Percentiles rank a stretch among this genome's conserved stretches.
These are phyloP conservation scores for Solanum pinnatisectum DNA, from an alignment of 257 asterid species.

Conservation along the genomic window DNA sequence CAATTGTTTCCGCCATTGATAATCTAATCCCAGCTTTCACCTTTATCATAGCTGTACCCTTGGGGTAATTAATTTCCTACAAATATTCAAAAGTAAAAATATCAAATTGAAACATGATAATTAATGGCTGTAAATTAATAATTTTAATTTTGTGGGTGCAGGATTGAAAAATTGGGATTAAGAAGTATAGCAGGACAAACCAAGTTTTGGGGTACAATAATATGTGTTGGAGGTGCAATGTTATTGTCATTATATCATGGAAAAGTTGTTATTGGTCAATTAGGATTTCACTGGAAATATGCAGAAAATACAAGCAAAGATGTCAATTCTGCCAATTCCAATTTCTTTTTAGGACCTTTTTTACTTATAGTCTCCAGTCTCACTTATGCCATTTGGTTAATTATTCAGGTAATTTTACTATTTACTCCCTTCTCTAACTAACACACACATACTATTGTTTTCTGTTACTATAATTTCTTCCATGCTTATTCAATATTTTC, in stretches of 20 bases:
- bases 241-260: slow-evolving; percentile 70
- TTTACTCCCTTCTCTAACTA: background rate
- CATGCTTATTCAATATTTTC: background rate
- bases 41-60: slow-evolving; percentile 60
- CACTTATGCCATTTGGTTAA: slow-evolving; percentile 82
- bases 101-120: background rate
- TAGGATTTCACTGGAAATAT: slow-evolving; percentile 55
- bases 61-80: slow-evolving; percentile 35
- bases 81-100: background rate
- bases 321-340: slow-evolving; percentile 23
- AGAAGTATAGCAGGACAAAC: slow-evolving; percentile 59
- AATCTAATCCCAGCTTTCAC: slow-evolving; percentile 79
- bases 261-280: slow-evolving; percentile 31
- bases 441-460: no score
- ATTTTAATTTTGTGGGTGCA: background rate
- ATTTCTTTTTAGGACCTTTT: slow-evolving; percentile 49
- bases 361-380: slow-evolving; percentile 59
- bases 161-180: slow-evolving; percentile 51
- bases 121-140: background rate
- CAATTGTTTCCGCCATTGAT: slow-evolving; percentile 71
- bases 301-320: slow-evolving; percentile 18
- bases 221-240: slow-evolving; percentile 78
- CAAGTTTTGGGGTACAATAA: slow-evolving; percentile 49
- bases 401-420: slow-evolving; percentile 39
- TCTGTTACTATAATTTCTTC: background rate